Conservation (phyloP, 176 grass and related monocot species). For the Oryza coarctata region DNA sequence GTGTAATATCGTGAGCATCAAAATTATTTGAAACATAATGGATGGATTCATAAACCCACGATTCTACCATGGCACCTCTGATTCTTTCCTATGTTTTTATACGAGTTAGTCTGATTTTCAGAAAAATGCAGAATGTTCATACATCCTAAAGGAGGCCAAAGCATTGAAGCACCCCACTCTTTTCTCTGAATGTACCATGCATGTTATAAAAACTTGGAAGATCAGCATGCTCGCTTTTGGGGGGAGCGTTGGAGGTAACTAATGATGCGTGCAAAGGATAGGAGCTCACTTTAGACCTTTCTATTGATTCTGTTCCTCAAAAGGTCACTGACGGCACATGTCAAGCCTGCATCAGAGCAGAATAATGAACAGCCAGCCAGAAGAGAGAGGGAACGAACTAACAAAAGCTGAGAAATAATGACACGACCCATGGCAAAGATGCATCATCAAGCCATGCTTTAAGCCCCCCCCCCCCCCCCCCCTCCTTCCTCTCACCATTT, state of each 20-base stretch:
- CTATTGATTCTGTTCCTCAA: conserved; percentile 29
- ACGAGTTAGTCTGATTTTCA: neutral
- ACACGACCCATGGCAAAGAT: conserved; percentile 22
- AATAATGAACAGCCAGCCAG: neutral
- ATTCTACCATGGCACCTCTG: too few species aligned
- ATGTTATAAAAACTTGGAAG: neutral
- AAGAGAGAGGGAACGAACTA: neutral
- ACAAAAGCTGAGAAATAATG: neutral
- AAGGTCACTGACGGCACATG: conserved; percentile 26
- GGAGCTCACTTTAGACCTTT: conserved; percentile 20
- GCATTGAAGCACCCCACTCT: neutral
- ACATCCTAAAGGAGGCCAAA: neutral
- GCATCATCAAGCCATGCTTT: conserved; percentile 27
- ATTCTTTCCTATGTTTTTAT: too few species aligned
- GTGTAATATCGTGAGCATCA: too few species aligned
- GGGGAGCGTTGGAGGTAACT: neutral
- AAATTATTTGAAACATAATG: too few species aligned
- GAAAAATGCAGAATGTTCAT: neutral
- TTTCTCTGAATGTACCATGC: neutral
- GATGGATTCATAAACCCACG: too few species aligned
- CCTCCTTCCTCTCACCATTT: conserved; percentile 14
- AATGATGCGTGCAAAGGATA: conserved; percentile 26
- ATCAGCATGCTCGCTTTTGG: neutral
- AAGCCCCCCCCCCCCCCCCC: neutral
- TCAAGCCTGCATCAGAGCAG: conserved; percentile 32